Conservation (phyloP, 2,329 filamentous ascomycete genomes). For the Nannizziopsis arthrosporioides region DNA sequence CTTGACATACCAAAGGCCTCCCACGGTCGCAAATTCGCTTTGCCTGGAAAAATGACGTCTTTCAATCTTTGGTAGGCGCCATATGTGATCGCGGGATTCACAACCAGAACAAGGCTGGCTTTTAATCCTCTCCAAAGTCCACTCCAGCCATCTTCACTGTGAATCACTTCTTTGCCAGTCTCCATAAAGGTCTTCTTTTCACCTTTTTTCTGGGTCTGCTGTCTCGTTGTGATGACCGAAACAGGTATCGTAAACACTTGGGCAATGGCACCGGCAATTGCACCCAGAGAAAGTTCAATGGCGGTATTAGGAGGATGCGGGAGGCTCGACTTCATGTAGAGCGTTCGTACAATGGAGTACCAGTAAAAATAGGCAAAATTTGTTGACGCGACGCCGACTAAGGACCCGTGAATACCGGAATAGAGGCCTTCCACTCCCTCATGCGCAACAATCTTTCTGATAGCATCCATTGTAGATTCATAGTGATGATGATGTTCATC, state of each 20-base stretch:
- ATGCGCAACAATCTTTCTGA: slow-evolving; percentile 66
- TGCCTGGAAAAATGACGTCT: slow-evolving; percentile 64
- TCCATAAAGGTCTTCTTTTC: slow-evolving; percentile 79
- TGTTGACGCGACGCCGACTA: slow-evolving; percentile 87
- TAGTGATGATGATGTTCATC: slow-evolving; percentile 53
- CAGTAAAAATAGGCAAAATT: slow-evolving; percentile 99
- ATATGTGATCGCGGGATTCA: slow-evolving; percentile 96
- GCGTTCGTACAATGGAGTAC: slow-evolving; percentile 76
- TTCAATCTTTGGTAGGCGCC: slow-evolving; percentile 87
- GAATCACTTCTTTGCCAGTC: slow-evolving; percentile 77
- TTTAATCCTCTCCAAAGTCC: slow-evolving; percentile 93
- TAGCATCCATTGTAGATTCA: slow-evolving; percentile 74
- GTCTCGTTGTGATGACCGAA: slow-evolving; percentile 85
- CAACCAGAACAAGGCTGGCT: slow-evolving; percentile 85
- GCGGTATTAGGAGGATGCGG: slow-evolving; percentile 61
- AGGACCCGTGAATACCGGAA: slow-evolving; percentile 70
- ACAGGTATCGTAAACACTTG: slow-evolving; percentile 96
- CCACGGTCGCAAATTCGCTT: slow-evolving; percentile 61
- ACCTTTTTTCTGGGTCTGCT: slow-evolving; percentile 78
- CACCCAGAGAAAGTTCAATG: slow-evolving; percentile 72
- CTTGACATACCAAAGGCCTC: slow-evolving; percentile 72
- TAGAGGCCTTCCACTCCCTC: slow-evolving; percentile 80
- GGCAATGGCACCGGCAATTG: slow-evolving; percentile 76
- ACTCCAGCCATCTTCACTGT: slow-evolving; percentile 77
- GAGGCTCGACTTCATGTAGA: slow-evolving; percentile 57